Evolutionary conservation across 352 stramenopile species (phyloP).

Genomic region (Globisporangium mamillatum): DNA sequence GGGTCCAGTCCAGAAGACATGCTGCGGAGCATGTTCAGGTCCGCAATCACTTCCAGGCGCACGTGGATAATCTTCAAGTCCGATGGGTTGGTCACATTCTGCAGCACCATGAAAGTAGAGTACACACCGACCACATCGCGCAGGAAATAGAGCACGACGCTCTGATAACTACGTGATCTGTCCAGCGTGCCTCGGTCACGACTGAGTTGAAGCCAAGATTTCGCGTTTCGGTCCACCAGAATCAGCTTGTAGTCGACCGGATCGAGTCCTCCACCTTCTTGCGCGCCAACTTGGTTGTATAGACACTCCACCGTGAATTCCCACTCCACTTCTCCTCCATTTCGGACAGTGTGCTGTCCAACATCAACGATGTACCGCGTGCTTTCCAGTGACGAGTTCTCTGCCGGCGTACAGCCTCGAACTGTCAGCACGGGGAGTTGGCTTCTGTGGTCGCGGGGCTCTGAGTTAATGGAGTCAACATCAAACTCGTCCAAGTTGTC

Average conservation of each 20-base stretch:
- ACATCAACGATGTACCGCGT: conserved; percentile 86
- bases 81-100: conserved; percentile 78
- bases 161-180: conserved; percentile 73
- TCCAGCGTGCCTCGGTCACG: conserved; percentile 77
- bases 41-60: conserved; percentile 81
- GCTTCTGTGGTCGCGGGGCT: conserved; percentile 32
- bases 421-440: conserved; percentile 62
- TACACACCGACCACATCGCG: conserved; percentile 80
- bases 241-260: conserved; percentile 75
- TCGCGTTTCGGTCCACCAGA: conserved; percentile 70
- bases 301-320: conserved; percentile 85
- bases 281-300: conserved; percentile 35
- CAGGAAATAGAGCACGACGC: conserved; percentile 80
- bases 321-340: conserved; percentile 86
- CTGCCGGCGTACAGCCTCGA: conserved; percentile 77
- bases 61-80: conserved; percentile 88
- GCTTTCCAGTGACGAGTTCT: conserved; percentile 79
- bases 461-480: conserved; percentile 59
- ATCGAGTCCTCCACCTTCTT: conserved; percentile 35
- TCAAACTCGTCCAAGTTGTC: conserved; percentile 82
- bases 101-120: conserved; percentile 82
- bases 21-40: conserved; percentile 79
- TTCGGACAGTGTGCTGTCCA: conserved; percentile 84
- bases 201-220: conserved; percentile 79
- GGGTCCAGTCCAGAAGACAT: conserved; percentile 74